Conservation (phyloP, 345 rosid species). For the Capsella bursapastoris region DNA sequence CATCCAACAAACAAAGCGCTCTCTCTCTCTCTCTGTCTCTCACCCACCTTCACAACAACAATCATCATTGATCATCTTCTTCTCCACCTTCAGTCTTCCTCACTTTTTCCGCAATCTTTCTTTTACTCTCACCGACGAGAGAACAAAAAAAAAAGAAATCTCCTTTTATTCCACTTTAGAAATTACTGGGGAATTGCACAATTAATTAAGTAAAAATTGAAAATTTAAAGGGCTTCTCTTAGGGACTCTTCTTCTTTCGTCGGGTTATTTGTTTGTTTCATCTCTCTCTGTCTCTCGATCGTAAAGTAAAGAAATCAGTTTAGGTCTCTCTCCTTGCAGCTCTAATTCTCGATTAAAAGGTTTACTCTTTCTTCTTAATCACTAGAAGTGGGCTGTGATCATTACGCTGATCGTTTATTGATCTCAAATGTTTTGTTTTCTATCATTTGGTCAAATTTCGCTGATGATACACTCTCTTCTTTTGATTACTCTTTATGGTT, state of each 20-base stretch:
- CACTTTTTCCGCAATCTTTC: conserved; percentile 38
- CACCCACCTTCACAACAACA: conserved; percentile 28
- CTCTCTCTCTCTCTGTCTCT: conserved; percentile 23
- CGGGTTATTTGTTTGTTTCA: conserved; percentile 34
- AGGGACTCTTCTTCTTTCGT: conserved; percentile 25
- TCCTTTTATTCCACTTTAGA: conserved; percentile 4
- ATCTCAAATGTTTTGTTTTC: conserved; percentile 14
- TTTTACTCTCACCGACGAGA: background rate
- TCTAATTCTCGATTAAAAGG: conserved; percentile 34
- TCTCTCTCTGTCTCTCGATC: conserved; percentile 24
- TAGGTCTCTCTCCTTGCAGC: conserved; percentile 10
- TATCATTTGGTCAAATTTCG: background rate
- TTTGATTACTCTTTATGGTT: conserved; percentile 1
- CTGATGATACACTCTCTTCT: conserved; percentile 11
- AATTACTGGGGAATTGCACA: conserved; percentile 28
- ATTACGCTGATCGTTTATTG: conserved; percentile 4
- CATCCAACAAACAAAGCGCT: conserved; percentile 24
- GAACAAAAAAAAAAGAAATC: no score
- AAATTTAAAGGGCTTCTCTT: conserved; percentile 4
- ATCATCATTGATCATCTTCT: conserved; percentile 29
- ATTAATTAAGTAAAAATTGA: conserved; percentile 6
- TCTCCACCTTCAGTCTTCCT: conserved; percentile 31
- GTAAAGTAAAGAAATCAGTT: background rate
- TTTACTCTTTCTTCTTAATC: conserved; percentile 4
- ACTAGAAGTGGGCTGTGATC: conserved; percentile 7